A percentile compares a stretch with the other conserved stretches of the same genome.
phyloP scores from a whole-genome alignment of 768 basidiomycete species.

The Chiua virens region DNA sequence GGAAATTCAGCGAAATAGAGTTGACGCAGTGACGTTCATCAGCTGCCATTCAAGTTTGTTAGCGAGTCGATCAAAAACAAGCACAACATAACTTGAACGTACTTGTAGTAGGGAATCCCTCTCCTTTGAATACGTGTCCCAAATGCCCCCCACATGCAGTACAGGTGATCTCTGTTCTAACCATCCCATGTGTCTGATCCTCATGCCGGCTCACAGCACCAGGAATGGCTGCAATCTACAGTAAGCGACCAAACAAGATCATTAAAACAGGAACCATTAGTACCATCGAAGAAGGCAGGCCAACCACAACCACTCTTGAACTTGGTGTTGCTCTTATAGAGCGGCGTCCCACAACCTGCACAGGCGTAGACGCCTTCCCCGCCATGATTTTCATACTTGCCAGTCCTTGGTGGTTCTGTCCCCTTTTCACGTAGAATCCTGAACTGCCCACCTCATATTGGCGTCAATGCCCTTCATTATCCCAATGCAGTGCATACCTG shows the following conservation, averaged over 20 bases:
- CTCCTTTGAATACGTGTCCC: slow-evolving; percentile 95
- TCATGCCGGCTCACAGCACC: slow-evolving; percentile 82
- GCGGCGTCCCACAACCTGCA: slow-evolving; percentile 74
- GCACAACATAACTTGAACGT: slow-evolving; percentile 40
- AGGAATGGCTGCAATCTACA: slow-evolving; percentile 64
- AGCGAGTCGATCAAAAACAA: not conserved
- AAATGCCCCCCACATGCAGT: slow-evolving; percentile 91
- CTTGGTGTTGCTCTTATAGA: slow-evolving; percentile 89
- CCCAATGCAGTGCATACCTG: slow-evolving; percentile 55
- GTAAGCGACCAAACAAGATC: not conserved
- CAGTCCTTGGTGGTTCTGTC: slow-evolving; percentile 76
- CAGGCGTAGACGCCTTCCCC: slow-evolving; percentile 74
- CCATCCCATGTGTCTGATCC: slow-evolving; percentile 65
- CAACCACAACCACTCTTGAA: slow-evolving; percentile 94
- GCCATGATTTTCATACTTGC: slow-evolving; percentile 72
- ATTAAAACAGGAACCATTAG: slow-evolving; percentile 10
- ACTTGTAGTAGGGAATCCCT: slow-evolving; percentile 81
- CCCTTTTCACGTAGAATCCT: slow-evolving; percentile 83
- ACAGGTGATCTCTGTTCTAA: slow-evolving; percentile 84
- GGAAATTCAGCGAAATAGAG: slow-evolving; percentile 81
- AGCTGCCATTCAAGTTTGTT: slow-evolving; percentile 41
- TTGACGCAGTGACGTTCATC: slow-evolving; percentile 91
- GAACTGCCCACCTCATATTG: slow-evolving; percentile 52
- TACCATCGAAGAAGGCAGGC: slow-evolving; percentile 98
- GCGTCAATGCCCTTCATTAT: not conserved